Evolutionary conservation across 1,284 basidiomycete genomes (phyloP).

Genomic region (Ustilago esculenta): DNA sequence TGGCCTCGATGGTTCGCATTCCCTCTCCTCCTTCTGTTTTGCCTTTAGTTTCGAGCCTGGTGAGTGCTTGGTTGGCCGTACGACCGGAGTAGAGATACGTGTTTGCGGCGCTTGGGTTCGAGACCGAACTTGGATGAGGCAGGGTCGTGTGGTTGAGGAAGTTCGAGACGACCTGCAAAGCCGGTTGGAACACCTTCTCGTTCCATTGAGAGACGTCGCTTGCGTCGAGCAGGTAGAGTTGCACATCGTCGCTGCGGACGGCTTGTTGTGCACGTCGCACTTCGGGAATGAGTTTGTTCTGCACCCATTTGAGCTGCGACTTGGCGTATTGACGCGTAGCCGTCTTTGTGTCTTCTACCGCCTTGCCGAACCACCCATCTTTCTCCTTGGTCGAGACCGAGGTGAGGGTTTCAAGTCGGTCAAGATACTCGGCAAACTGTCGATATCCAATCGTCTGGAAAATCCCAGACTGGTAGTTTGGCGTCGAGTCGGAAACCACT

Average conservation of each 20-base stretch:
- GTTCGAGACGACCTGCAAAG: conserved; percentile 38
- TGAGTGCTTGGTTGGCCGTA: conserved; percentile 67
- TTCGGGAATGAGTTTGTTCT: conserved; percentile 86
- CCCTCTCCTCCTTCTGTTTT: conserved; percentile 29
- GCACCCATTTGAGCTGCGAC: conserved; percentile 89
- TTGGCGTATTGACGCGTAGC: conserved; percentile 92
- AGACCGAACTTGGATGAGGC: conserved; percentile 74
- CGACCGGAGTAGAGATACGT: conserved; percentile 67
- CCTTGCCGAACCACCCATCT: conserved; percentile 71
- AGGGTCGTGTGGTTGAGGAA: conserved; percentile 73
- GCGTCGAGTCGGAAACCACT: conserved; percentile 58
- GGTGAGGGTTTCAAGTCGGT: conserved; percentile 49
- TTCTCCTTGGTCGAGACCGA: neutral
- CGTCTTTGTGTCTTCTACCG: conserved; percentile 82
- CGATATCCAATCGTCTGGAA: conserved; percentile 96
- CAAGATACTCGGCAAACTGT: conserved; percentile 80
- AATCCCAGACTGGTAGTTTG: conserved; percentile 77
- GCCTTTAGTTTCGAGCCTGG: conserved; percentile 69
- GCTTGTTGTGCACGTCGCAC: conserved; percentile 65
- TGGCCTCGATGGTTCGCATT: conserved; percentile 25
- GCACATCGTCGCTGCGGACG: conserved; percentile 59
- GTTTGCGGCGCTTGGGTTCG: conserved; percentile 70
- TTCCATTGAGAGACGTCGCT: conserved; percentile 73
- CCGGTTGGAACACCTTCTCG: conserved; percentile 58
- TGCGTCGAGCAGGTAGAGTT: conserved; percentile 76